phyloP scores from a whole-genome alignment of 208 protist genomes.

The Acanthamoeba triangularis region DNA sequence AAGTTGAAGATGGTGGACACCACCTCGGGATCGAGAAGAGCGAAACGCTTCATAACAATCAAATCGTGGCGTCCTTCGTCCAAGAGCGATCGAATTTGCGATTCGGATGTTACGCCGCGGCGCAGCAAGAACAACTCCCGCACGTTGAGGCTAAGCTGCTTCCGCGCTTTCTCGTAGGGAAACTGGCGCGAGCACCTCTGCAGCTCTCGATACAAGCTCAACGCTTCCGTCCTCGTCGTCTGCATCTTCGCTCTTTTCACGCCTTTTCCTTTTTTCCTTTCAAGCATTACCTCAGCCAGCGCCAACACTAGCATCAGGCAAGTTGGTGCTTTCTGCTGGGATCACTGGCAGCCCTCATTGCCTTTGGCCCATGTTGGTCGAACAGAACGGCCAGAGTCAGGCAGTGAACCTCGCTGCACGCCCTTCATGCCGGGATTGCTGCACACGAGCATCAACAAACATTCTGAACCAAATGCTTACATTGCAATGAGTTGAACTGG shows the following conservation, averaged over 20 bases:
- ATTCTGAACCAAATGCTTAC: no score
- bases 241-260: background rate
- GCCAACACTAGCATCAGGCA: no score
- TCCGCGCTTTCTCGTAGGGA: background rate
- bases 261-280: background rate
- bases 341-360: no score
- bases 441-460: no score
- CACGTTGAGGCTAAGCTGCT: conserved; percentile 35
- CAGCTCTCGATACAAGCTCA: conserved; percentile 22
- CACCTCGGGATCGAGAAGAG: background rate
- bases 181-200: background rate
- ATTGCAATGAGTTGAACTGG: no score
- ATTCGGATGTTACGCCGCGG: background rate
- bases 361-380: no score
- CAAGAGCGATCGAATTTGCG: background rate
- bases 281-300: no score
- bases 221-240: background rate
- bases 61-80: conserved; percentile 14
- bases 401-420: no score
- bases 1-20: background rate
- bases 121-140: conserved; percentile 54
- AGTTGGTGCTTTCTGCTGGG: no score
- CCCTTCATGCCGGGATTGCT: no score
- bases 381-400: no score
- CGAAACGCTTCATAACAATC: conserved; percentile 1